phyloP scores from a whole-genome alignment of 2,329 filamentous ascomycete genomes.

The Furcasterigmium sp. region DNA sequence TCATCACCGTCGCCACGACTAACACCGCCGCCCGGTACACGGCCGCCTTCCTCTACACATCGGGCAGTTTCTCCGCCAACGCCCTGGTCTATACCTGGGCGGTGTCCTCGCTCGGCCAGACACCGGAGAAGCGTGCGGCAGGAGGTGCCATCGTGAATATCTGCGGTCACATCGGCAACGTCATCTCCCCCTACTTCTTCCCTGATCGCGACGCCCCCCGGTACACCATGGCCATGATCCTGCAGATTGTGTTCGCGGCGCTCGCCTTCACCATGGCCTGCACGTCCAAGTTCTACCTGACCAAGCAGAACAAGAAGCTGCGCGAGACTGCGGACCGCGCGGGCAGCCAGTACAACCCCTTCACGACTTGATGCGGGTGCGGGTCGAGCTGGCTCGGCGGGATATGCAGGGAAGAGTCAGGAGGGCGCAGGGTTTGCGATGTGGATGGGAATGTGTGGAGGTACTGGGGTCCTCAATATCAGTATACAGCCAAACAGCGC shows the following conservation, averaged over 20 bases:
- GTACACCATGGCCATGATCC: conserved; percentile 19
- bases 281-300: background rate
- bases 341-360: no score
- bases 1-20: conserved; percentile 53
- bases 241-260: conserved; percentile 9
- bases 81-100: conserved; percentile 26
- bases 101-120: conserved; percentile 21
- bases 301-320: background rate
- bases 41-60: conserved; percentile 35
- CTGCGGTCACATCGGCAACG: conserved; percentile 26
- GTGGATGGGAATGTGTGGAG: no score
- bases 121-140: conserved; percentile 28
- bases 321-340: no score
- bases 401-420: no score
- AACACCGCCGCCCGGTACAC: conserved; percentile 45
- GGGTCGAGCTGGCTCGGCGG: no score
- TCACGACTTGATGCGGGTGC: no score
- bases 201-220: conserved; percentile 17
- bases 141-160: conserved; percentile 28
- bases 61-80: conserved; percentile 26
- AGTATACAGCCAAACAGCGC: no score
- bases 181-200: conserved; percentile 34
- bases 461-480: no score
- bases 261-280: background rate
- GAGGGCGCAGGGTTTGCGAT: no score